Evolutionary conservation across 345 rosid genomes (phyloP).

Genomic region (Viola odorata): DNA sequence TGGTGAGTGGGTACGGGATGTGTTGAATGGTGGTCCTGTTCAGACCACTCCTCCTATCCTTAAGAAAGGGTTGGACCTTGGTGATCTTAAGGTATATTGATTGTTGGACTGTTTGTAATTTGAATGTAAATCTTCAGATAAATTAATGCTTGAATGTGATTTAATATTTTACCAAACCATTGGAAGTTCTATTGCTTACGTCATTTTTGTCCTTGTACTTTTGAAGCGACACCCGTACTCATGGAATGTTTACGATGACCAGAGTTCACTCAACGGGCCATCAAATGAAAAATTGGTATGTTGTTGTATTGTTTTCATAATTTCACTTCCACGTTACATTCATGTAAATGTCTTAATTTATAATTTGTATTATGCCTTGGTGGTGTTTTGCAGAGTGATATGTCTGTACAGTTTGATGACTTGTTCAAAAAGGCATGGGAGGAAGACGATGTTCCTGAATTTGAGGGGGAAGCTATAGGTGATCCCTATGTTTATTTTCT

Average conservation of each 20-base stretch:
- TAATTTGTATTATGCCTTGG: conserved; percentile 5
- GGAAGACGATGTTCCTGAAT: conserved; percentile 49
- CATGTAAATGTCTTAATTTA: neutral
- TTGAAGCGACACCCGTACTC: conserved; percentile 57
- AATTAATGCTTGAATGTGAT: no score
- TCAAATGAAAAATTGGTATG: conserved; percentile 66
- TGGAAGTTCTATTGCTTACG: neutral
- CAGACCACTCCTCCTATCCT: conserved; percentile 70
- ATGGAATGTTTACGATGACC: conserved; percentile 72
- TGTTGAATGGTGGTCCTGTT: conserved; percentile 67
- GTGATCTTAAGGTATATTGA: conserved; percentile 62
- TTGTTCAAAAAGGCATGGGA: conserved; percentile 91
- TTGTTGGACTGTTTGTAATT: conserved; percentile 8
- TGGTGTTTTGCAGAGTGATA: conserved; percentile 49
- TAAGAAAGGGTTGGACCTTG: conserved; percentile 75
- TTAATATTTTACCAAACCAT: neutral
- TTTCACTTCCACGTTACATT: neutral
- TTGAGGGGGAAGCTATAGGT: conserved; percentile 54
- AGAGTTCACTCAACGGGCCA: conserved; percentile 25
- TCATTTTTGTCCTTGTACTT: conserved; percentile 13
- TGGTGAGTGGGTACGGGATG: conserved; percentile 79
- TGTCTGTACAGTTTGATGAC: conserved; percentile 86
- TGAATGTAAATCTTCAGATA: no score
- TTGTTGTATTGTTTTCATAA: conserved; percentile 15
- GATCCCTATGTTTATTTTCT: conserved; percentile 4